A percentile compares a stretch with the other conserved stretches of the same genome.
Evolutionary conservation across 768 basidiomycete genomes (phyloP).

Genomic region (Agrocybe praecox): DNA sequence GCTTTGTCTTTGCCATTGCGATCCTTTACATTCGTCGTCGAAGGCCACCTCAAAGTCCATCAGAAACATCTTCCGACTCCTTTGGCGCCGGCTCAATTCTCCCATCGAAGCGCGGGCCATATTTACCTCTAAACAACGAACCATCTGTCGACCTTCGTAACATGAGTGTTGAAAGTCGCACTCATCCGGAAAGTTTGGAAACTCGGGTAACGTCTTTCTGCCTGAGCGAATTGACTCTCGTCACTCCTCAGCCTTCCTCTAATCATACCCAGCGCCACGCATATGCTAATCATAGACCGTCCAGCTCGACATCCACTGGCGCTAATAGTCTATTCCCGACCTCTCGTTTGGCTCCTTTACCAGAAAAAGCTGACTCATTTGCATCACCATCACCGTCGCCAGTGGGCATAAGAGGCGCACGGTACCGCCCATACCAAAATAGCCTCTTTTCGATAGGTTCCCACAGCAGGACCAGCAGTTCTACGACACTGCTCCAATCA

Average conservation of each 20-base stretch:
- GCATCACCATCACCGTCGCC: background rate
- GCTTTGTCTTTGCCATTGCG: background rate
- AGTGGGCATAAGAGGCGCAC: no score
- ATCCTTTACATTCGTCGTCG: background rate
- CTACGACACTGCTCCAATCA: background rate
- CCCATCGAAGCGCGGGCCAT: background rate
- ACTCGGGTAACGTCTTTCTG: background rate
- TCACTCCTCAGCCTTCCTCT: background rate
- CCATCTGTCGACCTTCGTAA: background rate
- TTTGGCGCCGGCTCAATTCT: background rate
- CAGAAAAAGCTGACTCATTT: background rate
- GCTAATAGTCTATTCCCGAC: conserved; percentile 1
- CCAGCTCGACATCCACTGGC: background rate
- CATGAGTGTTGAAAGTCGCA: background rate
- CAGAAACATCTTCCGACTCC: background rate
- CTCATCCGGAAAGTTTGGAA: background rate
- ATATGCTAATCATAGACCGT: background rate
- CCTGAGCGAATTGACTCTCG: background rate
- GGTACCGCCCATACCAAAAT: background rate
- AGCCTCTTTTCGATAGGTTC: background rate
- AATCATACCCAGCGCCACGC: background rate
- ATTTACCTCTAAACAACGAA: background rate
- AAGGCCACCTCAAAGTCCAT: background rate
- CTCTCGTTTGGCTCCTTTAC: background rate
- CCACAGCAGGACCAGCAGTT: background rate